phyloP scores from a whole-genome alignment of 495 filamentous ascomycete species.

The Lophiotrema nucula region DNA sequence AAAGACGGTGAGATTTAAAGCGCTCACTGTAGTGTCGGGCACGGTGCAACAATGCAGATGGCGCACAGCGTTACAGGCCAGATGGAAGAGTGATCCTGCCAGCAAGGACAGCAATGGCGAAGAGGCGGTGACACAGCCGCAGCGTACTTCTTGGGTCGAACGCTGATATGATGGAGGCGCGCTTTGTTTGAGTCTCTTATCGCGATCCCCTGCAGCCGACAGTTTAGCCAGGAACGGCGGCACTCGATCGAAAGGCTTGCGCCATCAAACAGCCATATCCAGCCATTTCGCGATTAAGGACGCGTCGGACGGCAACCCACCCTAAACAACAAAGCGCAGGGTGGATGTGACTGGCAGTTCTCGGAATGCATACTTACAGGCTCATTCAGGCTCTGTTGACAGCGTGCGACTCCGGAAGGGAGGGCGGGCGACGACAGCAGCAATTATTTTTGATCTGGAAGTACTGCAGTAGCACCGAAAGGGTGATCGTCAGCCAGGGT shows the following conservation, averaged over 20 bases:
- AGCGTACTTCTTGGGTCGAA: slow-evolving; percentile 15
- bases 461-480: slow-evolving; percentile 17
- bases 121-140: slow-evolving; percentile 35
- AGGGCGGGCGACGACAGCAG: not conserved
- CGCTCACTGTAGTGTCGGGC: slow-evolving; percentile 15
- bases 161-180: slow-evolving; percentile 28
- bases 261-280: slow-evolving; percentile 3
- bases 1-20: slow-evolving; percentile 36
- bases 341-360: not conserved
- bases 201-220: slow-evolving; percentile 32
- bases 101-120: slow-evolving; percentile 19
- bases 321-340: not conserved
- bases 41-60: slow-evolving; percentile 26
- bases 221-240: slow-evolving; percentile 36
- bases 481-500: slow-evolving; percentile 10
- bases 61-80: slow-evolving; percentile 26
- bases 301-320: not conserved
- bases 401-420: slow-evolving; percentile 12
- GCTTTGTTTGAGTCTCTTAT: slow-evolving; percentile 36
- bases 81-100: slow-evolving; percentile 19
- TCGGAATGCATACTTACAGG: slow-evolving; percentile 5
- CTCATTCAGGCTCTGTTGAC: not conserved
- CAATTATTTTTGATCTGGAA: not conserved
- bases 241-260: not conserved
- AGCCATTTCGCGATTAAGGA: not conserved